These are phyloP conservation scores for Paspalum notatum DNA, from an alignment of 176 grass and related monocot species.

Conservation along the genomic window DNA sequence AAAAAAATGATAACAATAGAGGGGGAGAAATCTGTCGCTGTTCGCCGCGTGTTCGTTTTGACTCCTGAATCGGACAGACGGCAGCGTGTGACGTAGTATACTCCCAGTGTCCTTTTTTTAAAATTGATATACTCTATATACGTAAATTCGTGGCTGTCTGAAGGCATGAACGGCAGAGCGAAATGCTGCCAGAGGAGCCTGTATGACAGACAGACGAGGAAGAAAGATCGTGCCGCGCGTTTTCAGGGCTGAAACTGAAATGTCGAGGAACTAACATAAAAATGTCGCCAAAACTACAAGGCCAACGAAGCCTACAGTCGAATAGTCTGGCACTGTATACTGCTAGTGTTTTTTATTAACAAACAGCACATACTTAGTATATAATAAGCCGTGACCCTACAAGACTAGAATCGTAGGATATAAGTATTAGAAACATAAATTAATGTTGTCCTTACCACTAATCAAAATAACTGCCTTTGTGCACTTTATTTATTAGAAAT, in stretches of 20 bases:
- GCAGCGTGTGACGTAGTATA: not conserved
- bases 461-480: no score
- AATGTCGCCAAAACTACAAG: not conserved
- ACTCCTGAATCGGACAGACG: not conserved
- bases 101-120: no score
- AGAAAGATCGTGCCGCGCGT: constrained; percentile 54
- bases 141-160: not conserved
- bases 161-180: not conserved
- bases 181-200: not conserved
- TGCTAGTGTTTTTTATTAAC: no score
- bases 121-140: no score
- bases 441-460: no score
- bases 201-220: not conserved
- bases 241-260: constrained; percentile 9
- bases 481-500: no score
- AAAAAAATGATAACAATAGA: not conserved
- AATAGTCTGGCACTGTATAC: no score
- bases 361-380: no score
- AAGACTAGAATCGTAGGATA: no score
- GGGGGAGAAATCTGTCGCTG: not conserved
- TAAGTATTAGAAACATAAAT: no score
- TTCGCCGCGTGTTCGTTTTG: constrained; percentile 18
- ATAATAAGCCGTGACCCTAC: no score
- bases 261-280: not conserved
- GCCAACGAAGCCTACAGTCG: not conserved